These are phyloP conservation scores for Beauveria sp. DNA, from an alignment of 2,329 filamentous ascomycete genomes.

Conservation along the genomic window DNA sequence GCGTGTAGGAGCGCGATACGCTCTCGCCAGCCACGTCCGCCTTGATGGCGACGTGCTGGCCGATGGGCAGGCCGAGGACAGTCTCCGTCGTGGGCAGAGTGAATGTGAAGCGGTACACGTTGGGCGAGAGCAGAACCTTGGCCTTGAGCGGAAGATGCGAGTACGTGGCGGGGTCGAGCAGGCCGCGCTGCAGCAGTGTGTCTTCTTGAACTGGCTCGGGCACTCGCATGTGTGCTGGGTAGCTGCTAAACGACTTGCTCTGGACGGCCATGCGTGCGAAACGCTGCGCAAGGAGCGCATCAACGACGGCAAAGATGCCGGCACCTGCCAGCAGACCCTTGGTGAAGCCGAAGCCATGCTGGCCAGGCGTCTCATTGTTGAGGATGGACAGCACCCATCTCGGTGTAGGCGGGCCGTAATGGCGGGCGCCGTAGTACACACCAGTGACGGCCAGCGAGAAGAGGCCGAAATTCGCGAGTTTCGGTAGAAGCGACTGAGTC, in stretches of 20 bases:
- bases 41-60: conserved; percentile 48
- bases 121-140: conserved; percentile 33
- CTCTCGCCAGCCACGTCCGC: conserved; percentile 37
- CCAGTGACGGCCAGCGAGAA: conserved; percentile 16
- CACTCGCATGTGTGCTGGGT: conserved; percentile 33
- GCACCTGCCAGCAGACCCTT: conserved; percentile 31
- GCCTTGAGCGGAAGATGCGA: conserved; percentile 36
- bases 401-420: conserved; percentile 4
- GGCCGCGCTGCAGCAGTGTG: conserved; percentile 34
- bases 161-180: conserved; percentile 42
- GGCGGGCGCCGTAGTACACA: conserved; percentile 16
- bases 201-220: conserved; percentile 29
- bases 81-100: conserved; percentile 35
- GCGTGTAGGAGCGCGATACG: conserved; percentile 47
- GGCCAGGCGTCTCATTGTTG: conserved; percentile 11
- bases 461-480: conserved; percentile 16
- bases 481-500: background rate
- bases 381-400: conserved; percentile 4
- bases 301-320: conserved; percentile 24
- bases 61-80: conserved; percentile 47
- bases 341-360: conserved; percentile 25
- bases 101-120: conserved; percentile 41
- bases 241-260: conserved; percentile 25
- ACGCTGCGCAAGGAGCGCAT: conserved; percentile 22
- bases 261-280: conserved; percentile 25